These are phyloP conservation scores for Aspergillus cavernicola DNA, from an alignment of 495 filamentous ascomycete species.

Conservation along the genomic window DNA sequence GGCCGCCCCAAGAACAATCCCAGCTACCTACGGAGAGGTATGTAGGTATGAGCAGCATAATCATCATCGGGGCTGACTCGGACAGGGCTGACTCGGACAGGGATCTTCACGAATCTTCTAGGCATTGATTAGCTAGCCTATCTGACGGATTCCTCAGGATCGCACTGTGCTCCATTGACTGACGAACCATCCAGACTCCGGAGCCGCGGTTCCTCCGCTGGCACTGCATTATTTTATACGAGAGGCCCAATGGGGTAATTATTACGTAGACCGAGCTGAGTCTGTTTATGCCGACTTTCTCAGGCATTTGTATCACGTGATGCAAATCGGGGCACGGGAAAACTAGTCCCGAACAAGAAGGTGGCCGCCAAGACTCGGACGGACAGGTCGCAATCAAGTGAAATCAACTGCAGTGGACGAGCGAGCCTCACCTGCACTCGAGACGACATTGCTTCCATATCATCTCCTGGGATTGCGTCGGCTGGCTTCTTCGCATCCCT, in stretches of 20 bases:
- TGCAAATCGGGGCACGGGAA: no score
- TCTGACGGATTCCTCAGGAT: no score
- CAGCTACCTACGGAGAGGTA: background rate
- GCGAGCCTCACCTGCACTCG: conserved; percentile 17
- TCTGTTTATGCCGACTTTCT: background rate
- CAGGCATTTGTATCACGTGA: no score
- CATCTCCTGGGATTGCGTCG: conserved; percentile 16
- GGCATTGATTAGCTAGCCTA: no score
- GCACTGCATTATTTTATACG: background rate
- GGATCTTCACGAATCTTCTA: no score
- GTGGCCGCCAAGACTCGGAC: conserved; percentile 21
- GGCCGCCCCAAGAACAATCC: background rate
- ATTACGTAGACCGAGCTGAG: no score
- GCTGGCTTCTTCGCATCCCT: conserved; percentile 22
- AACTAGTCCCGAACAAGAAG: conserved; percentile 11
- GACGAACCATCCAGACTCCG: no score
- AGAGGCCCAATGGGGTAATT: background rate
- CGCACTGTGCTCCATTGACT: no score
- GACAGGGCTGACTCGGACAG: no score
- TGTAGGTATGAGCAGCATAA: conserved; percentile 1
- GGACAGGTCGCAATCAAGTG: conserved; percentile 22
- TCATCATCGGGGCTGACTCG: conserved; percentile 7
- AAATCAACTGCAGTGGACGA: background rate
- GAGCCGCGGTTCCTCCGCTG: no score
- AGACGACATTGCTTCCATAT: conserved; percentile 1